Base-by-base conservation (phyloP, 768 basidiomycete species). In the Pulveroboletus sp. region DNA sequence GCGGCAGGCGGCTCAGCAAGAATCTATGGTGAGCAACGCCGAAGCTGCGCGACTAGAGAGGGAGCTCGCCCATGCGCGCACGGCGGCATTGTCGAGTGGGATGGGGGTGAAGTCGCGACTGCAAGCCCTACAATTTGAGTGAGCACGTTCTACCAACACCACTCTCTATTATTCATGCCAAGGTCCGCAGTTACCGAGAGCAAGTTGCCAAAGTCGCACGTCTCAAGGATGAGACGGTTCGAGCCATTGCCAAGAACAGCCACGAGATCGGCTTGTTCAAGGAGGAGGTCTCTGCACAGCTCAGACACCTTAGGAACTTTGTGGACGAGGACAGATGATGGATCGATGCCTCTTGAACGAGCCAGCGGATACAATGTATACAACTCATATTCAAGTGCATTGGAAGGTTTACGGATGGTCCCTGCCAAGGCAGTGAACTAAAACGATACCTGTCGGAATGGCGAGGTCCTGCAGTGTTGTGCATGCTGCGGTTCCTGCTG, bases 261-360 rank as follows among this genome's bases (percentile, higher is more conserved):
- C 86, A 85, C 54, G 89, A 91, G 54, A 87, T 90, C 32, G 85
- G 82, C 14, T 76, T 81, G 60, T 90, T 91, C 73, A 89, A 89
- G 68, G 80, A 84, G 47, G 84, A 85, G 51, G 81, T 89, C 11
- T 86, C 87, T 38, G 77, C 78, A 47, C 81, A 83, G 58, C 74
- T 92, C 27, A 75, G 78, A 57, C 78, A 84, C 56, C 71, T 90
- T 35, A 78, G 80, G 58, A 80, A 82, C 49, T 84, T 84, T 61
- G 82, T 84, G 5, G 86, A 81, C 74, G 69, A 71, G 42, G 73
- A 73, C 42, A 69, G 65, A 67, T 53, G 53, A 59, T 10, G 9
- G 36, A n/a, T 36, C 14, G 35, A 17, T 41, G 14, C n/a, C 33
- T 27, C 41, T 42, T 42, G 28, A 41, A 28, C 27, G 31, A 31